Evolutionary conservation across 805 yeast species (phyloP), one percentile per base, ranked within the genome.

Genomic region (Komagataella mondaviorum): DNA sequence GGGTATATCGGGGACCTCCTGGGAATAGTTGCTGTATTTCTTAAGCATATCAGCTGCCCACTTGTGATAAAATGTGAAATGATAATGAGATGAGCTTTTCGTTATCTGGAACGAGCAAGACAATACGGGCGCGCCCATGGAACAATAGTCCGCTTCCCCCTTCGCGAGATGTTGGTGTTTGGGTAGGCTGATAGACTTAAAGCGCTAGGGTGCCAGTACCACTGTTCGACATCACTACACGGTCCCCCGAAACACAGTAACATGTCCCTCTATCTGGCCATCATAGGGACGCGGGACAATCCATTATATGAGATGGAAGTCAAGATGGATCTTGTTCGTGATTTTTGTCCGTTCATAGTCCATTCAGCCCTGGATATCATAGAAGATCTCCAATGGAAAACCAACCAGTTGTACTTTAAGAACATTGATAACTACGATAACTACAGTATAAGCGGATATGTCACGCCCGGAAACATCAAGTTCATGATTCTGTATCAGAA

Each of bases 301-400:
- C 96, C 97, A 0, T 61, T 93, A 2, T 93, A 89, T 59, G 96
- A 90, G 61, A 74, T 88, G 6, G 96, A 89, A 60, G 83, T 90
- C 51, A 87, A 91, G 1, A 78, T 93, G 0, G 70, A 77, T 6
- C 86, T 82, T 49, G 77, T 88, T 63, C 76, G 76, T 58, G 96
- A 91, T 60, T 68, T 91, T 44, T 81, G 85, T 57, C 97, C 96
- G 20, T 91, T 89, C 60, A 81, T 93, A 24, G 76, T 90, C 43
- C 95, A 93, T 61, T 78, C 96, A 1, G 80, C 98, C 2, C 67
- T 93, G 44, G 99, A 93, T 64, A 73, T 93, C n/a, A 81, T 93
- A 0, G 96, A 93, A 56, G 96, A 90, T 59, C 67, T 80, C 2
- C 97, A 89, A 62, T 89, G 96, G 91, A 76, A 78, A 48, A 72